These are phyloP conservation scores for Amylocystis lapponica DNA, from an alignment of 768 basidiomycete species.

Conservation along the genomic window DNA sequence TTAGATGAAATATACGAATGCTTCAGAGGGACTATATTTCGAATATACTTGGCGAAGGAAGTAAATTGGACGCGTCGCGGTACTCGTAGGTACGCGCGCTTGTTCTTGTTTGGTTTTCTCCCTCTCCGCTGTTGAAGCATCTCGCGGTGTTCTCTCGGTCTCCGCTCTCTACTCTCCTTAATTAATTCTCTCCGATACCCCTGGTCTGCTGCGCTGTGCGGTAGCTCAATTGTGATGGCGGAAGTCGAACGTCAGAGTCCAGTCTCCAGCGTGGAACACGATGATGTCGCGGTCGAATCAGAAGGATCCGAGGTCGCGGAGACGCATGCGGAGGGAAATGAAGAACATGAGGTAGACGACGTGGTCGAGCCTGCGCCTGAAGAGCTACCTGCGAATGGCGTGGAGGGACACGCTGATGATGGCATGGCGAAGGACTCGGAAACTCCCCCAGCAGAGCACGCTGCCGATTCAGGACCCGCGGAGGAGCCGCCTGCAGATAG, in stretches of 20 bases:
- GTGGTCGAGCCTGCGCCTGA: slow-evolving; percentile 24
- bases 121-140: slow-evolving; percentile 10
- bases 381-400: slow-evolving; percentile 12
- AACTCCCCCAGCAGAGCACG: slow-evolving; percentile 2
- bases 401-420: slow-evolving; percentile 12
- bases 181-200: slow-evolving; percentile 12
- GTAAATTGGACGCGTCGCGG: too few species aligned
- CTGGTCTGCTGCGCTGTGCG: slow-evolving; percentile 4
- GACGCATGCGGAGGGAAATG: slow-evolving; percentile 20
- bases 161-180: slow-evolving; percentile 11
- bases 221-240: slow-evolving; percentile 25
- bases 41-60: too few species aligned
- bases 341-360: slow-evolving; percentile 33
- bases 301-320: slow-evolving; percentile 18
- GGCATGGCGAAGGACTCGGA: slow-evolving; percentile 4
- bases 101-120: slow-evolving; percentile 14
- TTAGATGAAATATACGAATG: too few species aligned
- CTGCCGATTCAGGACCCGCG: slow-evolving; percentile 7
- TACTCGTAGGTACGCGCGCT: slow-evolving; percentile 12
- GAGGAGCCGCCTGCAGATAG: slow-evolving; percentile 12
- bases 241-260: slow-evolving; percentile 26
- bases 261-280: slow-evolving; percentile 11
- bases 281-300: slow-evolving; percentile 14
- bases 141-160: slow-evolving; percentile 15
- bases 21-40: too few species aligned